Evolutionary conservation across 23 red algal species (phyloP).

Genomic region (Gracilaria domingensis): DNA sequence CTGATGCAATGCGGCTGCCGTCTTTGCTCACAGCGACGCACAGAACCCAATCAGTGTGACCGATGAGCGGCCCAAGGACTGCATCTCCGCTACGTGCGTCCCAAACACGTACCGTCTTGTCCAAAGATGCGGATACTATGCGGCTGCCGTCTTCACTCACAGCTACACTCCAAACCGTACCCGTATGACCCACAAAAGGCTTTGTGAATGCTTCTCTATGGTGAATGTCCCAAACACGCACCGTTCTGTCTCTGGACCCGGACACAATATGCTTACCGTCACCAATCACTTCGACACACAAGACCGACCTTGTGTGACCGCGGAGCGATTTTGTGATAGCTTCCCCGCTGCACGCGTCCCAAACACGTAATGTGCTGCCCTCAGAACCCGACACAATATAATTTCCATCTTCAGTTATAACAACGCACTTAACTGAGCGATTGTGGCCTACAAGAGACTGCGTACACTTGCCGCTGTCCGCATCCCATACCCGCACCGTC

Average conservation of each 20-base stretch:
- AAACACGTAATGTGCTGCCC: not conserved
- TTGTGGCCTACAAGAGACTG: not conserved
- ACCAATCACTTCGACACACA: not conserved
- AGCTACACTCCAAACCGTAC: not conserved
- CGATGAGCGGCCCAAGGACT: not conserved
- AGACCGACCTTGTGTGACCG: not conserved
- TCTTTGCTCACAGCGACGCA: not conserved
- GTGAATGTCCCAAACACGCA: not conserved
- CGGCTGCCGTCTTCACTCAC: not conserved
- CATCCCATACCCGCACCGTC: constrained; percentile 15
- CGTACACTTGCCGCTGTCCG: not conserved
- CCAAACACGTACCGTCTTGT: constrained; percentile 17
- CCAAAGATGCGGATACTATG: not conserved
- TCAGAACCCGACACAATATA: constrained; percentile 11
- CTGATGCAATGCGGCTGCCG: not conserved
- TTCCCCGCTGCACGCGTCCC: not conserved
- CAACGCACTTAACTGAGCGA: not conserved
- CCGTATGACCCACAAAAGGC: not conserved
- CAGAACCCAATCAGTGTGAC: constrained; percentile 24
- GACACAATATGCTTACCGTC: not conserved
- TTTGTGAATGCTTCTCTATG: not conserved
- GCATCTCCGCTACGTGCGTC: constrained; percentile 1
- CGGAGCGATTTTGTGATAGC: not conserved
- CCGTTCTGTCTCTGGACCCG: not conserved
- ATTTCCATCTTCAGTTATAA: not conserved